Evolutionary conservation across 352 stramenopile genomes (phyloP), one percentile per base, ranked within the genome.

Genomic region (Phytophthora meadii): DNA sequence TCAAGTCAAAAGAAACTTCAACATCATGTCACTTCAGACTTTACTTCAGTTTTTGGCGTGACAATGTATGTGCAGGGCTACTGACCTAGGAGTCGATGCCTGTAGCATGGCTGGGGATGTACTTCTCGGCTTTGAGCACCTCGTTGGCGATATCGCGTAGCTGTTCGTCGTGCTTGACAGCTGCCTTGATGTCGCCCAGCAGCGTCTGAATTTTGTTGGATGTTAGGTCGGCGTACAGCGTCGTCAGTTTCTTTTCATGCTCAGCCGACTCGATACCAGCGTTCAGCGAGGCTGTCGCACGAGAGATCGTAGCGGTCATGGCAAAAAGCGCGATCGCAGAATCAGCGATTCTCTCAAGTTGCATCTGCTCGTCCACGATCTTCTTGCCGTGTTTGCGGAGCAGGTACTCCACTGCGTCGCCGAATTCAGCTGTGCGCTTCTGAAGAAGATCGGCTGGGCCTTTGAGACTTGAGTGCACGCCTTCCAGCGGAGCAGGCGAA

Each of bases 321-420:
- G 87, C 86, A 68, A 88, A 95, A 41, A 97, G 65, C 14, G 83
- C 71, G 44, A 95, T 97, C 42, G 87, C 78, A 54, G 85, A 87
- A 68, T 95, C 87, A 10, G 89, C 89, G n/a, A 95, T 86, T 34
- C 89, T 81, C 72, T 92, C 84, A 34, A 95, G 66, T 69, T 94
- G 81, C 74, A 97, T 81, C 79, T 97, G 87, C 72, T 95, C 81
- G 55, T 95, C 76, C 30, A 95, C 76, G 36, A 97, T 83, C 69
- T 92, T 92, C 77, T 97, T 97, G 61, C 85, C 87, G 72, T 97
- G 86, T 67, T 93, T 90, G 54, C 86, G 84, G 32, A 97, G 76
- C 45, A 97, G 63, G 22, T 77, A 78, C 61, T 94, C 84, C 34
- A 94, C 76, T 10, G 81, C 79, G 19, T 94, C 86, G 9, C 87